Conservation (phyloP, 1,284 basidiomycete species). For the Cryptococcus maquisensis region DNA sequence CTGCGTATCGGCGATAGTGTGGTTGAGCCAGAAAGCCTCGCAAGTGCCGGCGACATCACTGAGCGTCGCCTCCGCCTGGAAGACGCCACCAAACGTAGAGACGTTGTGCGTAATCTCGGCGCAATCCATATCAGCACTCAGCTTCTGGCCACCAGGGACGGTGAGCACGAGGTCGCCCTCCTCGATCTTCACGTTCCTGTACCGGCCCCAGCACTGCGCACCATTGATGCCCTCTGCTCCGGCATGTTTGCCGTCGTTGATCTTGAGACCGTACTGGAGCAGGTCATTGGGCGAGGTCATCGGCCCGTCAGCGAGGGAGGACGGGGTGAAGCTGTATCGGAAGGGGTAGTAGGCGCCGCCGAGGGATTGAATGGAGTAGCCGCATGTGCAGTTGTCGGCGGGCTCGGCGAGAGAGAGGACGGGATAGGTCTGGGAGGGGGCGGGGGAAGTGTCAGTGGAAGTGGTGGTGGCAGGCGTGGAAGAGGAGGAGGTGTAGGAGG, state of each 20-base stretch:
- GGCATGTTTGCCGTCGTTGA: slow-evolving; percentile 1
- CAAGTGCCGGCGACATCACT: slow-evolving; percentile 1
- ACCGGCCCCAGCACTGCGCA: neutral
- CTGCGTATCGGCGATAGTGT: neutral
- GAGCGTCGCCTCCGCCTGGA: slow-evolving; percentile 5
- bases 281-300: neutral
- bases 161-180: slow-evolving; percentile 1
- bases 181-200: slow-evolving; percentile 1
- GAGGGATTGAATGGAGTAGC: slow-evolving; percentile 10
- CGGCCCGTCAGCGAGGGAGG: neutral
- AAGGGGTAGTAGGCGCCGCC: slow-evolving; percentile 16
- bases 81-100: slow-evolving; percentile 3
- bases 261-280: neutral
- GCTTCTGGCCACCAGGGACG: slow-evolving; percentile 9
- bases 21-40: slow-evolving; percentile 3
- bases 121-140: slow-evolving; percentile 2
- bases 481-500: neutral
- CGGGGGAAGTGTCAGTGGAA: neutral
- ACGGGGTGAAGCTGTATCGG: slow-evolving; percentile 2
- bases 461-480: neutral
- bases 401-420: neutral
- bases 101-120: slow-evolving; percentile 1
- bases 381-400: slow-evolving; percentile 10
- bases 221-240: neutral
- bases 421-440: neutral